These are phyloP conservation scores for Arabidopsis suecica DNA, from an alignment of 345 rosid genomes.

Conservation along the genomic window DNA sequence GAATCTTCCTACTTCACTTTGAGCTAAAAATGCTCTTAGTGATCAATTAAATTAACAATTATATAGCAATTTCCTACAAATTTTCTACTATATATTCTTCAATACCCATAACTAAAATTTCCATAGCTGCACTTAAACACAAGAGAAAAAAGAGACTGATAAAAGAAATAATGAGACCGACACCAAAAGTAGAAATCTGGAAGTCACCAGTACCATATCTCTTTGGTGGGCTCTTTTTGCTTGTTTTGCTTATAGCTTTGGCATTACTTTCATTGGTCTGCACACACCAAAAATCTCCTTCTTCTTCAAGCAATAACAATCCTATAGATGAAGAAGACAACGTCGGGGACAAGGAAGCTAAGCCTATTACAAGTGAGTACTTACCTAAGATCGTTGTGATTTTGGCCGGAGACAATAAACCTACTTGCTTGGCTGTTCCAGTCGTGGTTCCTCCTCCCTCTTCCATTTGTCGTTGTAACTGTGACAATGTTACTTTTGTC, in stretches of 20 bases:
- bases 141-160: not conserved
- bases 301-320: slow-evolving; percentile 14
- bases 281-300: slow-evolving; percentile 37
- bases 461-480: slow-evolving; percentile 39
- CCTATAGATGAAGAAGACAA: slow-evolving; percentile 1
- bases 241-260: slow-evolving; percentile 45
- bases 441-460: slow-evolving; percentile 21
- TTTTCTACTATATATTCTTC: slow-evolving; percentile 27
- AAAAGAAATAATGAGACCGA: slow-evolving; percentile 28
- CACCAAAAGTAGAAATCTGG: slow-evolving; percentile 47
- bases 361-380: slow-evolving; percentile 19
- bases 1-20: slow-evolving; percentile 32
- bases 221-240: slow-evolving; percentile 50
- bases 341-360: slow-evolving; percentile 12
- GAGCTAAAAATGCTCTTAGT: slow-evolving; percentile 11
- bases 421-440: slow-evolving; percentile 59
- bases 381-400: slow-evolving; percentile 57
- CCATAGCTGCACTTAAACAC: slow-evolving; percentile 17
- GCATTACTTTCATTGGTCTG: slow-evolving; percentile 50
- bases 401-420: slow-evolving; percentile 65
- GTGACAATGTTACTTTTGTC: slow-evolving; percentile 26
- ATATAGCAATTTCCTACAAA: not conserved
- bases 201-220: slow-evolving; percentile 57
- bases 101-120: slow-evolving; percentile 8
- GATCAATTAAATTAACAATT: not conserved